These are phyloP conservation scores for Diaporthe destruens DNA, from an alignment of 2,329 filamentous ascomycete species.

Conservation along the genomic window DNA sequence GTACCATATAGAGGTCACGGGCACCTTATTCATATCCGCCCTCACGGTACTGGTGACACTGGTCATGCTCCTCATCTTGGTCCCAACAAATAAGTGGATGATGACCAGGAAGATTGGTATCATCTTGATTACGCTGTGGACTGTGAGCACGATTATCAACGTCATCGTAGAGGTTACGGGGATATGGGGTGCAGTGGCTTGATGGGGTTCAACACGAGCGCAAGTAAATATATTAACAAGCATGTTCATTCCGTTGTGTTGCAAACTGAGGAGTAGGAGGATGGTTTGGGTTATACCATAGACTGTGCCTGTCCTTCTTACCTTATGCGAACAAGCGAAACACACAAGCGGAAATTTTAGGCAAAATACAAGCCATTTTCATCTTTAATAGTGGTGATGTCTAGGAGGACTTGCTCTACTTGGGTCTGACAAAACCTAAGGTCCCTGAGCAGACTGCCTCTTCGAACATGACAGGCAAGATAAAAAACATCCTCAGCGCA, in stretches of 20 bases:
- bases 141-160: conserved; percentile 82
- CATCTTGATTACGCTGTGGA: conserved; percentile 84
- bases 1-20: conserved; percentile 86
- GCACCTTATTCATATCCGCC: conserved; percentile 86
- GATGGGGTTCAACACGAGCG: not conserved
- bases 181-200: conserved; percentile 55
- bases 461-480: too few relatives aligned
- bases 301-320: conserved; percentile 6
- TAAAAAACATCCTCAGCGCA: too few relatives aligned
- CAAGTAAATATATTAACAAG: not conserved
- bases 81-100: conserved; percentile 88
- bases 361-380: not conserved
- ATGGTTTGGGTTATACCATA: conserved; percentile 6
- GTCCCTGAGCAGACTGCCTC: too few relatives aligned
- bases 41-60: conserved; percentile 87
- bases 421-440: too few relatives aligned
- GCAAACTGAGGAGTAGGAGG: not conserved
- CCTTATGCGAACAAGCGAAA: not conserved
- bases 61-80: conserved; percentile 79
- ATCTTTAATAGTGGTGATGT: not conserved
- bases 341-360: too few relatives aligned
- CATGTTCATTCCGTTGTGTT: not conserved
- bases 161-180: conserved; percentile 82
- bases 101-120: conserved; percentile 87
- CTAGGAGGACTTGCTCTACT: too few relatives aligned